Evolutionary conservation across 169 alveolate species (phyloP), one percentile per base, ranked within the genome.

Genomic region (Babesia sp.): DNA sequence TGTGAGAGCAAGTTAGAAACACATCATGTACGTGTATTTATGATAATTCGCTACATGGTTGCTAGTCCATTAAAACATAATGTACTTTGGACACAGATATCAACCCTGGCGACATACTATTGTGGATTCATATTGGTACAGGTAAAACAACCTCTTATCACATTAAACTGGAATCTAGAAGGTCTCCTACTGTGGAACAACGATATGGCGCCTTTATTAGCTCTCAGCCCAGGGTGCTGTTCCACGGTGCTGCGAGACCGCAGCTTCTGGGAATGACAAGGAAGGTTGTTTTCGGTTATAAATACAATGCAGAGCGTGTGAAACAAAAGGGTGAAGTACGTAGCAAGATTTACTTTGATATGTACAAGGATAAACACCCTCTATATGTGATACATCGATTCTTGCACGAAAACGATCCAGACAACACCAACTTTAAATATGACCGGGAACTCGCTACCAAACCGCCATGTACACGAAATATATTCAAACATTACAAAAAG

Each of bases 291-390:
- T 79, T 55, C 46, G 83, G 83, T 4, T 79, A 79, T 48, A 42
- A 51, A 58, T 79, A 79, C 61, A 39, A 71, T 45, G 64, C 83
- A 2, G 84, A 79, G 22, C 55, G 64, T 24, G 61, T 59, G 28
- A 58, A 70, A 57, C 56, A 44, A 3, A 79, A 79, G 85, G 87
- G 87, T 0, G 39, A 28, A 8, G 72, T 71, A 5, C 26, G 77
- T 20, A 71, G 79, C 59, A 48, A 71, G 54, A 71, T 69, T 2
- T 79, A 79, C 74, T 71, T 59, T 36, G 87, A 79, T 33, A 79
- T 79, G 87, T 71, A 71, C 78, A 79, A 79, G 77, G 87, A 79
- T 28, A 70, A 79, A 58, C 57, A 79, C 77, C 87, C 87, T 22
- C 63, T 57, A 0, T 79, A 79, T 50, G 87, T 79, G 44, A 79